These are phyloP conservation scores for Crepidotus variabilis DNA, from an alignment of 768 basidiomycete genomes.

Conservation along the genomic window DNA sequence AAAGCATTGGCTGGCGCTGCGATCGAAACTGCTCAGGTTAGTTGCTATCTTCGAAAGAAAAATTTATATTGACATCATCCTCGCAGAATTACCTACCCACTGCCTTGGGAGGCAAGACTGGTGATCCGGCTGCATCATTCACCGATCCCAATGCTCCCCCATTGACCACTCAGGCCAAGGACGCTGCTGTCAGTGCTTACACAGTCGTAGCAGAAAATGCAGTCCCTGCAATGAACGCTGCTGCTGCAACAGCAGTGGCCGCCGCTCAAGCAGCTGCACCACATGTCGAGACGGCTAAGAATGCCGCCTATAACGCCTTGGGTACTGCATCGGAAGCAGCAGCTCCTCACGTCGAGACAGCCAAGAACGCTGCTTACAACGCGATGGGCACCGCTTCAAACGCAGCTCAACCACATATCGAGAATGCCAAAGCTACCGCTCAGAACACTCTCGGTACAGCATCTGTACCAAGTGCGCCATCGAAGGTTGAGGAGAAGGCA, in stretches of 20 bases:
- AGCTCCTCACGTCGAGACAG: slow-evolving; percentile 38
- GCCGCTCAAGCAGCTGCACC: slow-evolving; percentile 29
- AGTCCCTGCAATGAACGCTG: slow-evolving; percentile 10
- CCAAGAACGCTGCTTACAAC: slow-evolving; percentile 31
- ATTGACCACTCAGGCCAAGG: slow-evolving; percentile 10
- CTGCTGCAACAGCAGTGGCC: not conserved
- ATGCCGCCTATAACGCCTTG: slow-evolving; percentile 26
- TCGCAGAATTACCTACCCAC: slow-evolving; percentile 24
- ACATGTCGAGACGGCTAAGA: slow-evolving; percentile 35
- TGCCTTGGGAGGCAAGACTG: slow-evolving; percentile 20
- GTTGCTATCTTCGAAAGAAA: not conserved
- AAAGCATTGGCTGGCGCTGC: slow-evolving; percentile 37
- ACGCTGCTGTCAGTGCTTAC: slow-evolving; percentile 25
- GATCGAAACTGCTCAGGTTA: slow-evolving; percentile 23
- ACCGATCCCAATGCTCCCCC: slow-evolving; percentile 1
- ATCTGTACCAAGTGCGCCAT: slow-evolving; percentile 11
- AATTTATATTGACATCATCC: not conserved
- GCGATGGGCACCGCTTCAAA: slow-evolving; percentile 17
- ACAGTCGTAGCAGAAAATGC: slow-evolving; percentile 27
- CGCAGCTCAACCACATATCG: slow-evolving; percentile 35
- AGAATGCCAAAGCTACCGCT: slow-evolving; percentile 32
- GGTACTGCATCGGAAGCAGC: slow-evolving; percentile 22
- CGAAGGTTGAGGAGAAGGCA: slow-evolving; percentile 12
- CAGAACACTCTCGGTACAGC: slow-evolving; percentile 24
- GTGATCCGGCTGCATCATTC: slow-evolving; percentile 10